Evolutionary conservation across 305 asterid species (phyloP).

Genomic region (Solanum hybrid): DNA sequence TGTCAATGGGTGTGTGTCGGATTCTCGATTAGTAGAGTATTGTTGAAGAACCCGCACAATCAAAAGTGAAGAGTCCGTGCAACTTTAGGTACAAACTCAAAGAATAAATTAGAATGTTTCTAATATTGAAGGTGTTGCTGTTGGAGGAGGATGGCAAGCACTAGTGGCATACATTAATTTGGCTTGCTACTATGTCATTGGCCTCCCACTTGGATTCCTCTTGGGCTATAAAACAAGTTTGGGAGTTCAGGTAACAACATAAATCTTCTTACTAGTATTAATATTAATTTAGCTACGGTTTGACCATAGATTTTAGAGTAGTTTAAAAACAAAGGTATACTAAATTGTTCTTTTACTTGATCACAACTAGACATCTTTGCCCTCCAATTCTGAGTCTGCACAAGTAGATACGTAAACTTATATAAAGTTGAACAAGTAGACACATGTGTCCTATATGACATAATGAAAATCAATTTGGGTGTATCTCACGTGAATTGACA

Average conservation of each 20-base stretch:
- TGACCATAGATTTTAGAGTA: background rate
- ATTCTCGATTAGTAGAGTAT: background rate
- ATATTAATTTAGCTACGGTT: background rate
- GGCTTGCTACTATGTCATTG: slow-evolving; percentile 63
- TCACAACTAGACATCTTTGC: background rate
- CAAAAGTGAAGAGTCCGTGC: background rate
- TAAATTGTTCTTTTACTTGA: background rate
- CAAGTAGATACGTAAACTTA: background rate
- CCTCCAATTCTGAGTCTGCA: background rate
- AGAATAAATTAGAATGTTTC: background rate
- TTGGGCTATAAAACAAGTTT: slow-evolving; percentile 62
- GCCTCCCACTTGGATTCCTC: slow-evolving; percentile 72
- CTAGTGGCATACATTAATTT: slow-evolving; percentile 78
- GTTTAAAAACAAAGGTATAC: background rate
- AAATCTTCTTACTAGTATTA: background rate
- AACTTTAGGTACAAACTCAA: background rate
- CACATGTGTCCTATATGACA: background rate
- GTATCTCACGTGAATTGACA: background rate
- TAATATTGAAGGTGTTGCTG: slow-evolving; percentile 65
- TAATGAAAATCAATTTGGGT: background rate
- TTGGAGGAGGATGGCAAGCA: slow-evolving; percentile 99
- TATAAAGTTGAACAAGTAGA: background rate
- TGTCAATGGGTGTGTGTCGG: background rate
- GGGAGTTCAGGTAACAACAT: slow-evolving; percentile 67
- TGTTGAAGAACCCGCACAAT: background rate